Conservation (phyloP, 1,139 yeast species). For the Nakaseomyces glabratus region DNA sequence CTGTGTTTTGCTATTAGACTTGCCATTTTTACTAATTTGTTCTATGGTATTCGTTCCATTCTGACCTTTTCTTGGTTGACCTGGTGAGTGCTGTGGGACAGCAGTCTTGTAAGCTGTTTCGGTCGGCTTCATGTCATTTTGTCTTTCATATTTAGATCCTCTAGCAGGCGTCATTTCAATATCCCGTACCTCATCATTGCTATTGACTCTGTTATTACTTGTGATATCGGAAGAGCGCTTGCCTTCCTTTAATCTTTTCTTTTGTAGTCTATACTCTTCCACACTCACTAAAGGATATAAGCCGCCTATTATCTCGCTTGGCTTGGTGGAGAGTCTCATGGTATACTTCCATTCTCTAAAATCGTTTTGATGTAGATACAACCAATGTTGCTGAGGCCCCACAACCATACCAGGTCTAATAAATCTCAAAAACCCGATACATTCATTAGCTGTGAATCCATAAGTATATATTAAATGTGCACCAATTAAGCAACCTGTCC, state of each 20-base stretch:
- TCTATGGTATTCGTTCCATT: constrained; percentile 32
- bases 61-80: constrained; percentile 67
- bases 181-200: constrained; percentile 19
- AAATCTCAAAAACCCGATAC: constrained; percentile 93
- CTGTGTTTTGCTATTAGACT: constrained; percentile 5
- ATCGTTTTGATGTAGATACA: constrained; percentile 89
- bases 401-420: constrained; percentile 98
- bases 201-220: constrained; percentile 11
- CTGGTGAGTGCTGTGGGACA: constrained; percentile 74
- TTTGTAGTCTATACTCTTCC: constrained; percentile 41
- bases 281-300: constrained; percentile 57
- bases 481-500: constrained; percentile 96
- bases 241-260: constrained; percentile 29
- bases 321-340: constrained; percentile 53
- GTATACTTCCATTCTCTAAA: constrained; percentile 95
- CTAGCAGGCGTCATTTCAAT: constrained; percentile 28
- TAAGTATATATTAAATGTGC: constrained; percentile 93
- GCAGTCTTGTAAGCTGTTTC: constrained; percentile 37
- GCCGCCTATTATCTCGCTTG: constrained; percentile 71
- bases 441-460: constrained; percentile 94
- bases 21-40: constrained; percentile 18
- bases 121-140: constrained; percentile 9
- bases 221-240: constrained; percentile 9
- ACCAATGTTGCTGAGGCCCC: constrained; percentile 99
- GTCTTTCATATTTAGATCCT: constrained; percentile 13